These are phyloP conservation scores for Zygnema cylindricum DNA, from an alignment of 139 green algal genomes.

Conservation along the genomic window DNA sequence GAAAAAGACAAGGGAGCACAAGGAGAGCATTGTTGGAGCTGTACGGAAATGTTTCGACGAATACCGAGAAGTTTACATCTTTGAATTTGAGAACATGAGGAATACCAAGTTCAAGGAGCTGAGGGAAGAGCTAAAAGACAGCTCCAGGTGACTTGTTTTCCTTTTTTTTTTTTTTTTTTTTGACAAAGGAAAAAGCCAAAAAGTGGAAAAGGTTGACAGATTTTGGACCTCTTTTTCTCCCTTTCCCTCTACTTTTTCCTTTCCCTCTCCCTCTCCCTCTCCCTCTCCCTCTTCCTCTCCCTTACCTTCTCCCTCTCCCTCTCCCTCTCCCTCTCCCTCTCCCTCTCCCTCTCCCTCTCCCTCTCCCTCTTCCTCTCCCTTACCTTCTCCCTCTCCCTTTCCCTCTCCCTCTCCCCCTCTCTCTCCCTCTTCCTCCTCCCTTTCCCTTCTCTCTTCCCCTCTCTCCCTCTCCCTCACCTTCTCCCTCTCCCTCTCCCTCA, in stretches of 20 bases:
- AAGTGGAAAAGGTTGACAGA: neutral
- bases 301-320: too few species aligned
- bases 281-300: slow-evolving; percentile 1
- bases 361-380: too few species aligned
- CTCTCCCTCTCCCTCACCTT: too few species aligned
- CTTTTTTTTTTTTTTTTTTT: neutral
- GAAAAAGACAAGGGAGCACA: slow-evolving; percentile 93
- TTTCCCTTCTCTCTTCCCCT: too few species aligned
- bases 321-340: too few species aligned
- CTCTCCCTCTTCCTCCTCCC: too few species aligned
- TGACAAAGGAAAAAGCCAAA: neutral
- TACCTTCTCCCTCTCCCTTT: too few species aligned
- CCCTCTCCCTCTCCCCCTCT: too few species aligned
- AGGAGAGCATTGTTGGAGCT: slow-evolving; percentile 82
- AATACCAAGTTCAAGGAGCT: slow-evolving; percentile 94
- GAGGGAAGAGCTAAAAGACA: slow-evolving; percentile 76
- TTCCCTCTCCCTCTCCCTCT: slow-evolving; percentile 5
- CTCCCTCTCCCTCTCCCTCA: too few species aligned
- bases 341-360: too few species aligned
- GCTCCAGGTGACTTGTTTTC: slow-evolving; percentile 73
- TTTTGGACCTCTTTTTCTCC: neutral
- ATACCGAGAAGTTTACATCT: slow-evolving; percentile 82
- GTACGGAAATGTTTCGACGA: slow-evolving; percentile 78
- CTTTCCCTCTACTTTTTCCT: neutral
- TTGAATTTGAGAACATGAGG: slow-evolving; percentile 88